These are phyloP conservation scores for Elsinoe batatas DNA, from an alignment of 2,329 filamentous ascomycete genomes.

Conservation along the genomic window DNA sequence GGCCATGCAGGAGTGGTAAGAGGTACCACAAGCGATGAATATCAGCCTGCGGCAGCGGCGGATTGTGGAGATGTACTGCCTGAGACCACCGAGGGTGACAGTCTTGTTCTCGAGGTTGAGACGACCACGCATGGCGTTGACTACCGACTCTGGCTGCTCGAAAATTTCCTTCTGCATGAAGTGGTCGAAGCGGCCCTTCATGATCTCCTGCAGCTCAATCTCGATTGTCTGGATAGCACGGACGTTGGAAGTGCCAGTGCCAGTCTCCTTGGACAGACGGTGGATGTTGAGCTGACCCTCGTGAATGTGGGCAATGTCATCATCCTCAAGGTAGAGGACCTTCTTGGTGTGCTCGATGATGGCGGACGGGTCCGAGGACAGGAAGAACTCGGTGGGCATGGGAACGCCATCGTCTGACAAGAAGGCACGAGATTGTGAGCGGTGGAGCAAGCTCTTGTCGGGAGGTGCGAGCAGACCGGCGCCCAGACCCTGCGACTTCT, in stretches of 20 bases:
- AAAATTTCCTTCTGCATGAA: constrained; percentile 99
- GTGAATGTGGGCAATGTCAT: constrained; percentile 99
- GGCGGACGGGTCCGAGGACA: constrained; percentile 94
- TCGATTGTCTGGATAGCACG: constrained; percentile 97
- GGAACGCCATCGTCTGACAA: constrained; percentile 97
- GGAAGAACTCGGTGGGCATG: constrained; percentile 98
- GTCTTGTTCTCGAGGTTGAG: constrained; percentile 87
- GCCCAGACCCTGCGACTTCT: constrained; percentile 49
- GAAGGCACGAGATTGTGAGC: constrained; percentile 96
- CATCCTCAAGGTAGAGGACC: constrained; percentile 98
- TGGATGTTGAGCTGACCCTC: constrained; percentile 99
- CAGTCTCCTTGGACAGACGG: constrained; percentile 92
- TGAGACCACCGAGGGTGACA: constrained; percentile 88
- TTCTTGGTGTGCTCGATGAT: constrained; percentile 99
- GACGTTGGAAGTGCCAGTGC: constrained; percentile 91
- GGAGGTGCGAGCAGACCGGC: constrained; percentile 66
- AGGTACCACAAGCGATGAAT: constrained; percentile 97
- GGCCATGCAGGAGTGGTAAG: constrained; percentile 98
- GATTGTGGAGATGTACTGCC: constrained; percentile 94
- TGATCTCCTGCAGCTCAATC: constrained; percentile 98
- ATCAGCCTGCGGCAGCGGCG: constrained; percentile 94
- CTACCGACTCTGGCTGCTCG: constrained; percentile 96
- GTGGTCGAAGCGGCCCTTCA: constrained; percentile 99
- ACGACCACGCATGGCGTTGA: constrained; percentile 99
- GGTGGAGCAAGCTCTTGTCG: constrained; percentile 96